Percentiles rank a stretch among this genome's conserved stretches.
Evolutionary conservation across 2,329 filamentous ascomycete species (phyloP).

Genomic region (Fusarium hostae): DNA sequence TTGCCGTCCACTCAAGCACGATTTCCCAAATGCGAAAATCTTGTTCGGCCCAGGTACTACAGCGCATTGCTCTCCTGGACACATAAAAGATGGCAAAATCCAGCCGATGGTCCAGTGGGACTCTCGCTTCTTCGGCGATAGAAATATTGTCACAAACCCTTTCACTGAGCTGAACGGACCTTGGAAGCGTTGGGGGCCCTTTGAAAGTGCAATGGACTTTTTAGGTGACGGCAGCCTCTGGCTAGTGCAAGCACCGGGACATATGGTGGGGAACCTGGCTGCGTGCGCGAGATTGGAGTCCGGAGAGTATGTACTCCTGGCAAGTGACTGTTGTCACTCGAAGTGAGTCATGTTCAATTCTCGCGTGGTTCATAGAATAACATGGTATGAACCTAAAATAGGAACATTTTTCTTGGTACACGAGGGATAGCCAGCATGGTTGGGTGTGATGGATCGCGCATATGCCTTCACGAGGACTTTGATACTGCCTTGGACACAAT

Average conservation of each 20-base stretch:
- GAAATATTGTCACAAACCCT: neutral
- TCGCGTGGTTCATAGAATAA: too few species aligned
- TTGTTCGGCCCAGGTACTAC: conserved; percentile 13
- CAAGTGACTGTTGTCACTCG: conserved; percentile 21
- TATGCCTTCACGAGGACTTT: conserved; percentile 1
- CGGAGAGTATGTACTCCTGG: neutral
- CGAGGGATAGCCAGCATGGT: conserved; percentile 8
- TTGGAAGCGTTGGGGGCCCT: conserved; percentile 6
- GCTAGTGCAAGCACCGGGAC: conserved; percentile 10
- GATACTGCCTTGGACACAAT: too few species aligned
- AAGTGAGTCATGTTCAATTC: too few species aligned
- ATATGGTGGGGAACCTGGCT: conserved; percentile 15
- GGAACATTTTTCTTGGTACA: conserved; percentile 5
- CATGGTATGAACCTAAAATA: neutral
- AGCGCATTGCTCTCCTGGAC: conserved; percentile 10
- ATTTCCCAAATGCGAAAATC: conserved; percentile 12
- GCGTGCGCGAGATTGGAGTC: neutral
- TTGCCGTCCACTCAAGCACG: neutral
- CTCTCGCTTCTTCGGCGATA: conserved; percentile 13
- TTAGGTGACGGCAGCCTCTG: conserved; percentile 13
- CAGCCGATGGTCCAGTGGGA: conserved; percentile 16
- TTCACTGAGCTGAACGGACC: conserved; percentile 2
- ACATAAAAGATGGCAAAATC: neutral
- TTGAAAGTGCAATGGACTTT: neutral
- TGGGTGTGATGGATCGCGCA: too few species aligned